Base-by-base conservation (phyloP, 257 asterid genomes). In the Thymus mandschuricus region DNA sequence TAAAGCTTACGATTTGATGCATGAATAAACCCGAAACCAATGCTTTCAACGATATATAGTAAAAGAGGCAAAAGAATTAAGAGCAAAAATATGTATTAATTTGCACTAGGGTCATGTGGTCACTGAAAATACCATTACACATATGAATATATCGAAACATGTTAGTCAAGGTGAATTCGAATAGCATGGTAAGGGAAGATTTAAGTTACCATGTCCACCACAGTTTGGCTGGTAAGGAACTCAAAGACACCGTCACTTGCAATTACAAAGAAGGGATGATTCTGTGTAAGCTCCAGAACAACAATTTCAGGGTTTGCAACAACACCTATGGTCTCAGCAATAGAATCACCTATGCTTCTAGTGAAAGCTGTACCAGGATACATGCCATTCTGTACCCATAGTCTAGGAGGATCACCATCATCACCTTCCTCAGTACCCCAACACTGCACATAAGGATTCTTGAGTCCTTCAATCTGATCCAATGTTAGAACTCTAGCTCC, bases 331-430 rank as follows among this genome's bases (percentile, higher is more conserved):
- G 95, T 74, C 84, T 95, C 99, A 46, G 99, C 99, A 64, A 95
- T 79, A 73, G 97, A 86, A 86, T 95, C 99, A 5, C 99, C 99
- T 45, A 92, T 73, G 81, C 99, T 95, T 82, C 99, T 85, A 5
- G 99, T 89, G 79, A 93, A 93, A 76, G 97, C 98, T 6, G 98
- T 93, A 70, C 98, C 98, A 10, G 98, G 98, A 82, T 93, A 93
- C 96, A 91, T 93, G 64, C 98, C 98, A 80, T 91, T 92, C 79
- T 82, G 96, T 73, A 93, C 97, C 98, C 98, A 93, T 45, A 93
- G 72, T 66, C 98, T 86, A 52, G 98, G 98, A 69, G 98, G 98
- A 86, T 93, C 98, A 63, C 98, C 97, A 67, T 93, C 97, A 79
- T 93, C 98, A 44, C 55, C 91, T 88, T 92, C 98, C 84, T 91